Base-by-base conservation (phyloP, 148 eudicot species). In the Chenopodium berlandieri region DNA sequence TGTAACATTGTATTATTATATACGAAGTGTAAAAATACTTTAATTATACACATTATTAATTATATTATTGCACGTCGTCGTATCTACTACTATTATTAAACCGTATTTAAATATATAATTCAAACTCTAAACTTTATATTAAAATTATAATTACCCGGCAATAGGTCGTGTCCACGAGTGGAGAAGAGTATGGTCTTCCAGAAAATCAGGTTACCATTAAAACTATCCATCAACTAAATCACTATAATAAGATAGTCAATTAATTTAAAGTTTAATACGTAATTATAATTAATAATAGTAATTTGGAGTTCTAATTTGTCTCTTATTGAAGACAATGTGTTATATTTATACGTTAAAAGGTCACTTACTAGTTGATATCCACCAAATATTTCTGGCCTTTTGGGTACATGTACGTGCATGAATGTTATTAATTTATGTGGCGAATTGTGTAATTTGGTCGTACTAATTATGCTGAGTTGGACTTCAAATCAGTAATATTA, bases 161-260 rank as follows among this genome's bases (percentile, higher is more conserved):
- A 80, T 47, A 80, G 77, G 86, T 84, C 86, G 86, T 84, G 86
- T 34, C 78, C 86, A 84, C 83, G 86, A 84, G 86, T 84, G 86
- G 86, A 76, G 80, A 75, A 80, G 74, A 34, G 62, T 75, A 84
- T 75, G 86, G 83, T 80, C 62, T 78, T 70, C 77, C 77, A 74
- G 62, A 75, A 76, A 80, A 76, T 50, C 86, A 84, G 73, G 73
- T 37, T 44, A 12, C 47, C 69, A 16, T 71, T 76, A 48, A 80
- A 70, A 56, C 52, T 34, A n/a, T 23, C 54, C 48, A 62, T 74
- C 25, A 64, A 14, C 58, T 74, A 74, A 58, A 17, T 63, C 54
- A 66, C 25, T 23, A 16, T 7, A 52, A 10, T 52, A 10, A 10
- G 22, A 56, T 14, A 54, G 48, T 34, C 73, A 80, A 71, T 76